Evolutionary conservation across 108 stramenopile species (phyloP), one percentile per base, ranked within the genome.

Genomic region (Bacterosira constricta): DNA sequence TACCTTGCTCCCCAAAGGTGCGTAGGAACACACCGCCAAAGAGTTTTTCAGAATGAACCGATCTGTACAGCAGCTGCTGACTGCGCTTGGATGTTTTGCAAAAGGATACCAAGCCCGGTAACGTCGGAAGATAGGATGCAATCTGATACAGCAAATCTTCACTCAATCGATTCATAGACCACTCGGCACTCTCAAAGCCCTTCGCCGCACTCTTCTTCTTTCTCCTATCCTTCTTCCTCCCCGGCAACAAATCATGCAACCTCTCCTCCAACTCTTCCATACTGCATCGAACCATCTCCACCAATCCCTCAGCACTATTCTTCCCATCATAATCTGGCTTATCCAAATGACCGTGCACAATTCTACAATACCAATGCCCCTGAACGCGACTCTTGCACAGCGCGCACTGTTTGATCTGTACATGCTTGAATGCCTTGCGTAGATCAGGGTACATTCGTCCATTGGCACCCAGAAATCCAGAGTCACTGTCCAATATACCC

Each of bases 141-240:
- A 77, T 50, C 52, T 68, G 68, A 37, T 54, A 42, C 26, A 77
- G 56, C 0, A 77, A 42, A 49, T 77, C 76, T 38, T 77, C 68
- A 23, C 52, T 39, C 21, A 77, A 42, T 36, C 37, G 37, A 49
- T 69, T 63, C 63, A 77, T 45, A 10, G 68, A 77, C 47, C 66
- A 75, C 23, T 69, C 44, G 10, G 18, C 29, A 26, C 37, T 32
- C 1, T 62, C 35, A 8, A 52, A 13, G 3, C 21, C 64, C 37
- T 21, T 45, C 31, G 37, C 13, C 26, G 50, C 34, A 21, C 23
- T 11, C 58, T 17, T 27, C 13, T 12, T 39, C 23, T 10, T 9
- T 18, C 17, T 35, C n/a, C 37, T 60, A 25, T 1, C 52, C 60
- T 4, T 10, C 62, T 30, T 47, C 34, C 1, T 8, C 21, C 8